Conservation (phyloP, 805 yeast species). For the Metschnikowia lachancei region DNA sequence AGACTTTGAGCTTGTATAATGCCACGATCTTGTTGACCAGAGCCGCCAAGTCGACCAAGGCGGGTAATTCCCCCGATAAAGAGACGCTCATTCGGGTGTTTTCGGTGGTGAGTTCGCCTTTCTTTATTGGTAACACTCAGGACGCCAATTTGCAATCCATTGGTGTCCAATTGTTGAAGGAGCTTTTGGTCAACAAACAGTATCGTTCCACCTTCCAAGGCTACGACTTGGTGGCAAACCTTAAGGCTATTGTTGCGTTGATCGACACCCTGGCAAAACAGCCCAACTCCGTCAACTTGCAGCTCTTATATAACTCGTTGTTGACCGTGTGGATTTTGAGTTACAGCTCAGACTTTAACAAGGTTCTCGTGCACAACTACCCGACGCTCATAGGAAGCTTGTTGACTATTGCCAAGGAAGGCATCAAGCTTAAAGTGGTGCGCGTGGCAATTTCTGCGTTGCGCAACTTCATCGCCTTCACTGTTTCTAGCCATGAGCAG, state of each 20-base stretch:
- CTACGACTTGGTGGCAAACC: conserved; percentile 33
- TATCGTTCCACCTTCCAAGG: conserved; percentile 51
- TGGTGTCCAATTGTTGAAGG: conserved; percentile 60
- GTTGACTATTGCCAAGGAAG: conserved; percentile 62
- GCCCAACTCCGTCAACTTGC: conserved; percentile 54
- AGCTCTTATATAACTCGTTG: conserved; percentile 77
- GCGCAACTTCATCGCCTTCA: conserved; percentile 51
- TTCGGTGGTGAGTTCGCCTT: conserved; percentile 32
- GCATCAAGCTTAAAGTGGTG: conserved; percentile 89
- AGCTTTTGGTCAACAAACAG: conserved; percentile 51
- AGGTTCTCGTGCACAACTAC: conserved; percentile 48
- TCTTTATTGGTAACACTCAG: conserved; percentile 29
- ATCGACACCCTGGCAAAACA: conserved; percentile 30
- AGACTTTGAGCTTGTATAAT: conserved; percentile 54
- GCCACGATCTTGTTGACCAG: conserved; percentile 47
- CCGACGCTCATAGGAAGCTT: conserved; percentile 53
- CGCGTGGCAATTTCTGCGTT: conserved; percentile 78
- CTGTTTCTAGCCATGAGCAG: conserved; percentile 30
- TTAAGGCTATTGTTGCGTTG: conserved; percentile 32
- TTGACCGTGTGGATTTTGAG: conserved; percentile 83
- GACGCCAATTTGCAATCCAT: conserved; percentile 56
- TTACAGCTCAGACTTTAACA: conserved; percentile 57
- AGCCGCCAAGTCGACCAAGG: conserved; percentile 20
- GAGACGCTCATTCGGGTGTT: conserved; percentile 40
- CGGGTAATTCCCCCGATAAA: conserved; percentile 26